Conservation (phyloP, 768 basidiomycete genomes). For the Pluteus cervinus region DNA sequence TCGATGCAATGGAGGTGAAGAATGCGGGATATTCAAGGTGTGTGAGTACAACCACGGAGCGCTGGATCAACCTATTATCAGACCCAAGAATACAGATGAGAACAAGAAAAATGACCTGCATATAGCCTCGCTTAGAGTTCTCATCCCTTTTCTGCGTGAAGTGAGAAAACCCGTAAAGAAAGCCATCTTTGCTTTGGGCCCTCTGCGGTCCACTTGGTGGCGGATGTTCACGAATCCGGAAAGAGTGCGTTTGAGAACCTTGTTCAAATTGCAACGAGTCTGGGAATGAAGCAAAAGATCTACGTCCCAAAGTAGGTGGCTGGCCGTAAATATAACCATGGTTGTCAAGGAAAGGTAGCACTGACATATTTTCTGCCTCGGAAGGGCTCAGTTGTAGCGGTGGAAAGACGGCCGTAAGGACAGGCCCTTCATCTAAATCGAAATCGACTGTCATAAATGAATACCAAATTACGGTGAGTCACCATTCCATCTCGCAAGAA, state of each 20-base stretch:
- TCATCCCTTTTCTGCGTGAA: conserved; percentile 68
- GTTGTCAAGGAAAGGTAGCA: conserved; percentile 17
- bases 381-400: conserved; percentile 54
- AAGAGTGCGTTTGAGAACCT: conserved; percentile 80
- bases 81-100: conserved; percentile 1
- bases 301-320: conserved; percentile 20
- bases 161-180: conserved; percentile 71
- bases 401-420: conserved; percentile 66
- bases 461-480: too few relatives aligned
- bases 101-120: conserved; percentile 45
- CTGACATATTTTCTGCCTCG: conserved; percentile 82
- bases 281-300: conserved; percentile 90
- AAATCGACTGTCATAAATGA: conserved; percentile 58
- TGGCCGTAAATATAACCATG: conserved; percentile 4
- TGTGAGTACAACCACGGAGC: conserved; percentile 76
- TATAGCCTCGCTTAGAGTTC: conserved; percentile 70
- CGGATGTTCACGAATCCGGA: conserved; percentile 63
- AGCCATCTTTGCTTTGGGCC: conserved; percentile 49
- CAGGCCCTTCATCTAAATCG: conserved; percentile 83
- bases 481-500: neutral
- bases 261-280: conserved; percentile 84
- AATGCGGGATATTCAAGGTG: conserved; percentile 78
- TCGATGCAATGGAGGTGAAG: conserved; percentile 60
- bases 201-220: conserved; percentile 21
- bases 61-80: conserved; percentile 30